Base-by-base conservation (phyloP, 371 early-diverging fungal genomes). In the Saksenaea vasiformis region DNA sequence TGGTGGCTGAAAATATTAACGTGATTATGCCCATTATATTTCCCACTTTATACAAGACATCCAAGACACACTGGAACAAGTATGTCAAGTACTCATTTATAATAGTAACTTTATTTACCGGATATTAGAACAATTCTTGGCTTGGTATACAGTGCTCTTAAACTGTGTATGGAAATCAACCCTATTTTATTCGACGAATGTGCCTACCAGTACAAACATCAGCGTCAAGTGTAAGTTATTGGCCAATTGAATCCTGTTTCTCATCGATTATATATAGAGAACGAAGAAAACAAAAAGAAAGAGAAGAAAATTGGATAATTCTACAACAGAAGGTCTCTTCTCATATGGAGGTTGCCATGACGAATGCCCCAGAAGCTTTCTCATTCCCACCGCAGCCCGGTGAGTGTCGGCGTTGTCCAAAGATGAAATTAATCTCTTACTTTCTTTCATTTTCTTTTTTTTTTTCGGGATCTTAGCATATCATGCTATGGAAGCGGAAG, bases 11-110 rank as follows among this genome's bases (percentile, higher is more conserved):
- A 58, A 95, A 97, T 76, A 91, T 92, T 41, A 79, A 83, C 58
- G 87, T 87, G 41, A 90, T 97, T 41, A 77, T 98, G 74, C 98
- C 97, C 15, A 94, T 97, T 59, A 91, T 96, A 77, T 95, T 98
- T 65, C 87, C 95, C 5, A 87, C 94, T 0, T 79, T 98, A 28
- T 96, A 92, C 69, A 88, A 90, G 37, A 93, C 94, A 70, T 96
- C 96, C 35, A 95, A 95, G 71, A 84, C 93, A 1, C 98, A 98
- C 71, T 98, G 98, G 98, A 97, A 98, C 82, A 86, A 93, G 90
- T 94, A 85, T 65, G 58, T 60, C n/a, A n/a, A n/a, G n/a, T n/a
- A n/a, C 51, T 8, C 2, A 3, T 17, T 19, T 22, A 15, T n/a
- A 24, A 2, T 17, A 19, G 5, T 9, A 34, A 22, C 8, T 1